Percentiles rank a stretch among this genome's conserved stretches.
These are phyloP conservation scores for Trametes elegans DNA, from an alignment of 768 basidiomycete genomes.

Conservation along the genomic window DNA sequence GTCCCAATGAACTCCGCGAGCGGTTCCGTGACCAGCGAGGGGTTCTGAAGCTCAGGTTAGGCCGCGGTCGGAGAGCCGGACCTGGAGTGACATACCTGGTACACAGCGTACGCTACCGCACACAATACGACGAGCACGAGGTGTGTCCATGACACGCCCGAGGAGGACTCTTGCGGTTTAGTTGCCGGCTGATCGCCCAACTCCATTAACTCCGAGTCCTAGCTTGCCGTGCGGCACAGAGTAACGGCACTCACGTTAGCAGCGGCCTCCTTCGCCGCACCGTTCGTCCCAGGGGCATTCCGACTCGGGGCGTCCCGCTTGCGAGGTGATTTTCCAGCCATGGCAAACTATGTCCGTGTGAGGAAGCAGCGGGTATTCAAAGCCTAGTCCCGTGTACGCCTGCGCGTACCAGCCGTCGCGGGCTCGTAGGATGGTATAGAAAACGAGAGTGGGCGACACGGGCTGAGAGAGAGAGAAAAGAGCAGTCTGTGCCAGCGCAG, in stretches of 20 bases:
- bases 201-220: background rate
- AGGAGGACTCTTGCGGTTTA: background rate
- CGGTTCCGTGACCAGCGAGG: constrained; percentile 6
- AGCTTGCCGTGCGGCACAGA: background rate
- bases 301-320: constrained; percentile 3
- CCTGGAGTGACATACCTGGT: constrained; percentile 12
- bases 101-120: constrained; percentile 8
- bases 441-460: background rate
- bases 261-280: background rate
- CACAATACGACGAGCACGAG: constrained; percentile 13
- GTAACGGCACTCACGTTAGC: background rate
- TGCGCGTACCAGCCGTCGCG: constrained; percentile 12
- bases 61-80: background rate
- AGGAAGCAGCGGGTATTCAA: constrained; percentile 1
- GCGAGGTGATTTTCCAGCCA: constrained; percentile 2
- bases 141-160: background rate
- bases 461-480: background rate
- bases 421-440: background rate
- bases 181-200: background rate
- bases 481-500: background rate
- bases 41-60: constrained; percentile 1
- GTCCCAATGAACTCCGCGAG: constrained; percentile 23
- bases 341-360: background rate
- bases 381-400: background rate
- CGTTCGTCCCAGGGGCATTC: background rate